These are phyloP conservation scores for Decorospora gaudefroyi DNA, from an alignment of 2,329 filamentous ascomycete genomes.

Conservation along the genomic window DNA sequence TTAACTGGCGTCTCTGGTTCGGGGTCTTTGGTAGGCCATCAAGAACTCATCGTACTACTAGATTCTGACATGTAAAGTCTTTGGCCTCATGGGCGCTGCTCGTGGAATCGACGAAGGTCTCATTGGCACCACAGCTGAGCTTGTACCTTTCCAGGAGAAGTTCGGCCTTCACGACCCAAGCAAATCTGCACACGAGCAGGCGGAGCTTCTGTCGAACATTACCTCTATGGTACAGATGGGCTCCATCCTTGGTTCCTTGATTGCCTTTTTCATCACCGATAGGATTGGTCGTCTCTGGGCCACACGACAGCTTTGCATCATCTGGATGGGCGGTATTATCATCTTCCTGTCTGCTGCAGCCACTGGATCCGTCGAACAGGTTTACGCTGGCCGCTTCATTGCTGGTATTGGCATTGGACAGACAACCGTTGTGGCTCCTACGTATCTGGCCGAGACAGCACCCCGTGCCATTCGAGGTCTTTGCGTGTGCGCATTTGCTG, in stretches of 20 bases:
- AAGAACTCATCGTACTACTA: neutral
- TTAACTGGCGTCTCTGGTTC: slow-evolving; percentile 81
- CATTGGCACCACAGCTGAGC: slow-evolving; percentile 66
- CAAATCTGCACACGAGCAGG: slow-evolving; percentile 38
- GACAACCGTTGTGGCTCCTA: slow-evolving; percentile 69
- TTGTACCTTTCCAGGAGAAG: slow-evolving; percentile 43
- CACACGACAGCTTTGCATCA: slow-evolving; percentile 48
- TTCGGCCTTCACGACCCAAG: slow-evolving; percentile 44
- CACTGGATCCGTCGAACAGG: slow-evolving; percentile 50
- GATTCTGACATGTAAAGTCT: slow-evolving; percentile 46
- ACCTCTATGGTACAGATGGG: slow-evolving; percentile 82
- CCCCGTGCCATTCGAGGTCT: slow-evolving; percentile 71
- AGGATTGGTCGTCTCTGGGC: slow-evolving; percentile 52
- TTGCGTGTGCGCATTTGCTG: slow-evolving; percentile 72
- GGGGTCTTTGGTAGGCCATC: slow-evolving; percentile 60
- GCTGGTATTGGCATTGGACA: slow-evolving; percentile 69
- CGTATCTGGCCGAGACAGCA: slow-evolving; percentile 74
- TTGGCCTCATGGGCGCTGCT: slow-evolving; percentile 75
- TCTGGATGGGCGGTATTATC: slow-evolving; percentile 50
- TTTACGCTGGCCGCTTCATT: slow-evolving; percentile 70
- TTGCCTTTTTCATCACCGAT: slow-evolving; percentile 59
- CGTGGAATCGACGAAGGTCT: slow-evolving; percentile 81
- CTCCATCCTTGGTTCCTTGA: slow-evolving; percentile 70
- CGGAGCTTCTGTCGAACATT: slow-evolving; percentile 63
- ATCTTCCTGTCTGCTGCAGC: slow-evolving; percentile 48